These are phyloP conservation scores for Staphylotrichum tortipilum DNA, from an alignment of 495 filamentous ascomycete genomes.

Conservation along the genomic window DNA sequence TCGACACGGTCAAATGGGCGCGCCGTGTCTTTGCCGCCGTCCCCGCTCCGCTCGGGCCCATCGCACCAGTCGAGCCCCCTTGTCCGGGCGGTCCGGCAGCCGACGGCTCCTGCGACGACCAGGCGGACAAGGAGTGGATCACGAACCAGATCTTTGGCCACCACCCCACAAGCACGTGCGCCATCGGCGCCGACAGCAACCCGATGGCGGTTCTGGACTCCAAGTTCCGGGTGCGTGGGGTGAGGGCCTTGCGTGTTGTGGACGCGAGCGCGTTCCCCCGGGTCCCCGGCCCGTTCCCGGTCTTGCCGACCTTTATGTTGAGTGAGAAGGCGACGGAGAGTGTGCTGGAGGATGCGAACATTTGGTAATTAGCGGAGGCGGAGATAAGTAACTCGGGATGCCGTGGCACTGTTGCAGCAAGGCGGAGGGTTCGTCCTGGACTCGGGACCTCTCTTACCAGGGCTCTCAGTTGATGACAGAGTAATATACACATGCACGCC, in stretches of 20 bases:
- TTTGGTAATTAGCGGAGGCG: neutral
- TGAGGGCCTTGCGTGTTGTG: slow-evolving; percentile 34
- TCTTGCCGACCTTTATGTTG: slow-evolving; percentile 43
- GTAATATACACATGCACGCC: too few species aligned
- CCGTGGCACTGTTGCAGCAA: too few species aligned
- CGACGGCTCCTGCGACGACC: slow-evolving; percentile 16
- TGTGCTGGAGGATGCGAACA: slow-evolving; percentile 20
- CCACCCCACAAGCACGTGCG: slow-evolving; percentile 28
- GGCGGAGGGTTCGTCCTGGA: too few species aligned
- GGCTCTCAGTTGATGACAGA: too few species aligned
- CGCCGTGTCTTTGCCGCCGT: slow-evolving; percentile 28
- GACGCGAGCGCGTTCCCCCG: slow-evolving; percentile 34
- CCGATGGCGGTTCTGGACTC: slow-evolving; percentile 30
- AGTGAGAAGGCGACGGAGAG: slow-evolving; percentile 48
- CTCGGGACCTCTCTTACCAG: too few species aligned
- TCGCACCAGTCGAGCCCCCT: slow-evolving; percentile 35
- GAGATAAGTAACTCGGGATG: too few species aligned
- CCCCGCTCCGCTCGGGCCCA: slow-evolving; percentile 26
- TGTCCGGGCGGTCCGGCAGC: slow-evolving; percentile 40
- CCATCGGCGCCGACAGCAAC: slow-evolving; percentile 33
- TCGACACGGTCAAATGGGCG: slow-evolving; percentile 48
- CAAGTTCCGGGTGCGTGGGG: slow-evolving; percentile 29
- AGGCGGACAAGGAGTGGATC: slow-evolving; percentile 20
- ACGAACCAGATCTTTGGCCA: slow-evolving; percentile 32
- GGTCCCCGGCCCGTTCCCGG: slow-evolving; percentile 39